Evolutionary conservation across 163 green algal genomes (phyloP).

Genomic region (Scenedesmus sp.): DNA sequence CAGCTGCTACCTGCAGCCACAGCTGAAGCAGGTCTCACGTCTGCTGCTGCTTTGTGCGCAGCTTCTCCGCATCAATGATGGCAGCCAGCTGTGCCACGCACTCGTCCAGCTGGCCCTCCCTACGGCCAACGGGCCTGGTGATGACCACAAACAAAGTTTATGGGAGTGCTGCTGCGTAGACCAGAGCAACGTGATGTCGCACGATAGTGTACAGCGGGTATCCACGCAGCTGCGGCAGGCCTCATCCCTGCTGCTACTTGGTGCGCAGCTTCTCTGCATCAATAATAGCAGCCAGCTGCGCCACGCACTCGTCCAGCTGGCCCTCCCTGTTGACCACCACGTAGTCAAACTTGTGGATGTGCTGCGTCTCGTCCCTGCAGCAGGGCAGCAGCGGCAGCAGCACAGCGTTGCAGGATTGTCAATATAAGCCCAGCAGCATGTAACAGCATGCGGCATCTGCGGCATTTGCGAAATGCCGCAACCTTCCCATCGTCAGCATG

Average conservation of each 20-base stretch:
- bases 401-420: neutral
- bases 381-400: neutral
- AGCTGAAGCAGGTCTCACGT: neutral
- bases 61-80: slow-evolving; percentile 90
- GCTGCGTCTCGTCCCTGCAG: slow-evolving; percentile 34
- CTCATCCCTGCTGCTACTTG: neutral
- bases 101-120: slow-evolving; percentile 81
- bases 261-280: slow-evolving; percentile 74
- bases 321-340: slow-evolving; percentile 93
- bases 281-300: slow-evolving; percentile 86
- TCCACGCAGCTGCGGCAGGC: neutral
- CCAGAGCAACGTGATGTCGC: neutral
- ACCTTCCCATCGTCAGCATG: no score
- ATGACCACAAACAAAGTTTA: no score
- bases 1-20: neutral
- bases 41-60: slow-evolving; percentile 1
- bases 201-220: neutral
- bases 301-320: slow-evolving; percentile 83
- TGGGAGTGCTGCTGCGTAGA: no score
- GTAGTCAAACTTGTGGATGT: slow-evolving; percentile 55
- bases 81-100: slow-evolving; percentile 79
- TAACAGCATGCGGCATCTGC: neutral
- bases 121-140: no score
- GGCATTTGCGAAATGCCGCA: no score
- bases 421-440: neutral